Conservation (phyloP, 495 filamentous ascomycete genomes). For the Talaromyces nanjingensis region DNA sequence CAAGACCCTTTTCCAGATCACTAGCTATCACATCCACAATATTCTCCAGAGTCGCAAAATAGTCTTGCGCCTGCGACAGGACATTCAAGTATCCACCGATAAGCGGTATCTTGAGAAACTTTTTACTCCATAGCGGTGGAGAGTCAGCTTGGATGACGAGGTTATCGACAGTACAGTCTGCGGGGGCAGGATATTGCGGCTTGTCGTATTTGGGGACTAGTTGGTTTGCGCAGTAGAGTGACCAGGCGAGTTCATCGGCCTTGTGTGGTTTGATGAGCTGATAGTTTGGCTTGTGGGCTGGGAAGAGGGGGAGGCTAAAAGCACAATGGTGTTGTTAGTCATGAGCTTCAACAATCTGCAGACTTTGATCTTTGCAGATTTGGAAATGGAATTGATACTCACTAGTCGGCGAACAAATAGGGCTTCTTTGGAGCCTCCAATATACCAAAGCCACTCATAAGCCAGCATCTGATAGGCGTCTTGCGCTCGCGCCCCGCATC, state of each 20-base stretch:
- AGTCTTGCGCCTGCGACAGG: constrained; percentile 14
- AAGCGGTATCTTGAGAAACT: constrained; percentile 14
- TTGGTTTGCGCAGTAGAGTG: constrained; percentile 17
- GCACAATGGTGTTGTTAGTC: too few relatives aligned
- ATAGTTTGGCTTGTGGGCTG: constrained; percentile 22
- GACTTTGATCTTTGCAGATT: too few relatives aligned
- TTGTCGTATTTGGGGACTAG: constrained; percentile 19
- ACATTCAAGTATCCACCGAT: constrained; percentile 17
- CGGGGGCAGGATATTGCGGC: constrained; percentile 13
- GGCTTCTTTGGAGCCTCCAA: constrained; percentile 19
- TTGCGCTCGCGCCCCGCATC: constrained; percentile 19
- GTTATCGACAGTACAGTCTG: constrained; percentile 14
- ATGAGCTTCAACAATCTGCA: too few relatives aligned
- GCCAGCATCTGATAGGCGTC: constrained; percentile 24
- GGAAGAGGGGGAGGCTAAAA: constrained; percentile 18
- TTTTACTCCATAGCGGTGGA: constrained; percentile 12
- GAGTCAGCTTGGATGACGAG: constrained; percentile 15
- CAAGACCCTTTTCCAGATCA: constrained; percentile 21
- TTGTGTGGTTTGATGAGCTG: constrained; percentile 16
- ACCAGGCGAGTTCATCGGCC: constrained; percentile 21
- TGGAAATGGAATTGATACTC: constrained; percentile 3
- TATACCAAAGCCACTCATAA: constrained; percentile 18
- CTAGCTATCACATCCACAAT: constrained; percentile 30
- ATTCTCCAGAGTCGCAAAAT: constrained; percentile 21
- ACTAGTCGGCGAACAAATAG: constrained; percentile 23